Base-by-base conservation (phyloP, 139 green algal genomes). In the Gonium pectorale region DNA sequence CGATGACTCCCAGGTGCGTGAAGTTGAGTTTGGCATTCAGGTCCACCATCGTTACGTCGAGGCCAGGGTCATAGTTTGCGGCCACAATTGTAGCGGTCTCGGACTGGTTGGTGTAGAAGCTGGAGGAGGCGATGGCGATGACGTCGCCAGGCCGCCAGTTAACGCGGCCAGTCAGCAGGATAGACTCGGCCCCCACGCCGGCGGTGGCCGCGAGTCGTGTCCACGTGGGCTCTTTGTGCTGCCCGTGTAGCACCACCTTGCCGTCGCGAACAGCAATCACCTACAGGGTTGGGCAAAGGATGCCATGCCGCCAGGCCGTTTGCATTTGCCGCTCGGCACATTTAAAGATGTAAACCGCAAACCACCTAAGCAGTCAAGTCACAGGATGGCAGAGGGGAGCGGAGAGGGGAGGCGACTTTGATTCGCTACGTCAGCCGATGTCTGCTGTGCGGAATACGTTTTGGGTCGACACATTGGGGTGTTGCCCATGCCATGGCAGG, bases 181-280 rank as follows among this genome's bases (percentile, higher is more conserved):
- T 89, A 22, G 0, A 63, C 26, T 62, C 90, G 51, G 88, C 88
- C 7, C 89, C 89, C 0, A 56, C 22, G 19, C 81, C 41, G 0
- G 70, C 88, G 13, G 40, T 67, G 4, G 40, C 75, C 44, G 90
- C 78, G 33, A 95, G n/a, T n/a, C n/a, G n/a, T n/a, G n/a, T n/a
- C n/a, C n/a, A n/a, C n/a, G n/a, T n/a, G n/a, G n/a, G n/a, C n/a
- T n/a, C 75, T 87, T 95, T 95, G 31, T 78, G 88, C 66, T 73
- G 46, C 43, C 93, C 93, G 70, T 91, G 83, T 59, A 96, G 40
- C 31, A 88, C 70, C 9, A 95, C 85, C 0, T 37, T 84, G 71
- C 92, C 92, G 38, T 89, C 64, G 27, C 93, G 89, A n/a, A 95
- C 87, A 2, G 84, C 93, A 22, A 95, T n/a, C n/a, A n/a, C n/a